Evolutionary conservation across 1,284 basidiomycete species (phyloP), one percentile per base, ranked within the genome.

Genomic region (Heterobasidion parviporum): DNA sequence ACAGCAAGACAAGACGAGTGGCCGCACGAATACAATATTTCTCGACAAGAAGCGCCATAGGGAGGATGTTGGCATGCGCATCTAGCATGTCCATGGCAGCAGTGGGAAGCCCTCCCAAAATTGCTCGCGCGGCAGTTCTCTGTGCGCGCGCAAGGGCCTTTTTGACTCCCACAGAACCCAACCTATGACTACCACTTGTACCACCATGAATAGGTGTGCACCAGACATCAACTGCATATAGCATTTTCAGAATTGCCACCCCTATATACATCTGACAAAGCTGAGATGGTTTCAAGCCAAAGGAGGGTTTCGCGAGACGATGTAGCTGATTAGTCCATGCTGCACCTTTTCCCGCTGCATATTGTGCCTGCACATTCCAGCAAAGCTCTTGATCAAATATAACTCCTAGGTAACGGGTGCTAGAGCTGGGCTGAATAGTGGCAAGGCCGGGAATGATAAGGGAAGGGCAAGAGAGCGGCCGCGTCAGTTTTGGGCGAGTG

Each of bases 1-100:
- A 0, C 70, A 65, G 15, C n/a, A n/a, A n/a, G n/a, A 63, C 60
- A 0, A 74, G 57, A 1, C 65, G 51, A 1, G 68, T 20, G 0
- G 66, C 41, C 20, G 49, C 54, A 3, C 54, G 35, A 26, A 36
- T 33, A 33, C 54, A 54, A 8, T 10, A 12, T 20, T 54, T 54
- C 9, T 54, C 35, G 12, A 54, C 47, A 9, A 20, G 15, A 1
- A 50, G 35, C 10, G 36, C 48, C n/a, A 50, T 54, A 1, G 54
- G 54, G 6, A 54, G 20, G 1, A 56, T 32, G 6, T 56, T 5
- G 3, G 55, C 51, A 26, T 52, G 55, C 5, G 45, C 44, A 10
- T 58, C 48, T 3, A 58, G 47, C 0, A 16, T 47, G 18, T 53
- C 41, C 0, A 20, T 47, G 0, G 57, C 54, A 0, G 54, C 53